Percentiles rank a stretch among this genome's conserved stretches.
phyloP scores from a whole-genome alignment of 768 basidiomycete genomes.

The Antrodiella citrinella region DNA sequence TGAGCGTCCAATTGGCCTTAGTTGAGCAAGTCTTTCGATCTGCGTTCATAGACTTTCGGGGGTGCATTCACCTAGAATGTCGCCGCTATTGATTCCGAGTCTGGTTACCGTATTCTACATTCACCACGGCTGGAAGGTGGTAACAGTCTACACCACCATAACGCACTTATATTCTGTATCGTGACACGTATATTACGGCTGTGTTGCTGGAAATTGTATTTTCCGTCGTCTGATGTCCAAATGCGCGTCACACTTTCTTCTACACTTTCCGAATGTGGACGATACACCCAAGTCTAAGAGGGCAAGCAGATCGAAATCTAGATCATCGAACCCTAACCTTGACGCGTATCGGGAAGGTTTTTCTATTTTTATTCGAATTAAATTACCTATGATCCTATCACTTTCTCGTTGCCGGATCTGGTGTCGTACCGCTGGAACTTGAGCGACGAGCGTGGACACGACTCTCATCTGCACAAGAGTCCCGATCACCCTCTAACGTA shows the following conservation, averaged over 20 bases:
- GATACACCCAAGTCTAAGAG: background rate
- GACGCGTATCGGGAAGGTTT: background rate
- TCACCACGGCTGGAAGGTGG: background rate
- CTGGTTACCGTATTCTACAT: background rate
- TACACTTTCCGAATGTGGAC: background rate
- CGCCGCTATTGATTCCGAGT: background rate
- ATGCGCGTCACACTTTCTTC: background rate
- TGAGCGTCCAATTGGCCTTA: too few relatives aligned
- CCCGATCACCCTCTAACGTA: background rate
- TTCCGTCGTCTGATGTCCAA: background rate
- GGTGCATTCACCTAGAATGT: too few relatives aligned
- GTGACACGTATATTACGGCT: background rate
- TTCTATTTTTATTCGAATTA: background rate
- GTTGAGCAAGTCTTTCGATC: too few relatives aligned
- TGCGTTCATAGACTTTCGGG: too few relatives aligned
- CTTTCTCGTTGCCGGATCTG: background rate
- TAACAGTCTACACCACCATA: background rate
- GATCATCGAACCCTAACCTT: background rate
- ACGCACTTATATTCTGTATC: background rate
- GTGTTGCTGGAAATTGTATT: background rate
- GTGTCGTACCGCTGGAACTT: background rate
- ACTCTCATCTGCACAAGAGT: background rate
- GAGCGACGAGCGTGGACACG: background rate
- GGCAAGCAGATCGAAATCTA: background rate
- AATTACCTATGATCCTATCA: background rate